Evolutionary conservation across 129 eudicot species (phyloP).

Genomic region (Artemisia annua): DNA sequence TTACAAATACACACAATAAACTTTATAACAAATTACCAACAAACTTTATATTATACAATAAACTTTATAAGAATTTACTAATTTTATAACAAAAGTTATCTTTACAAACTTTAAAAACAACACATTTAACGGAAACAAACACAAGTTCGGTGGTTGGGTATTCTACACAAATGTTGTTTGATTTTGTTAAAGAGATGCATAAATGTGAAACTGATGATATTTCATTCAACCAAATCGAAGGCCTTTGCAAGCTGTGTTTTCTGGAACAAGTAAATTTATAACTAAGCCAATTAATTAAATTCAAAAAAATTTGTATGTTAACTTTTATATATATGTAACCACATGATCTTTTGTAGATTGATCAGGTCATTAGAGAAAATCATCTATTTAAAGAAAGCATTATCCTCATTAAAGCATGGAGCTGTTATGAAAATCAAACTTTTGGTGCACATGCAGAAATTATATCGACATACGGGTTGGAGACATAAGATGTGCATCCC

Average conservation of each 20-base stretch:
- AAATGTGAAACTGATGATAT: conserved; percentile 48
- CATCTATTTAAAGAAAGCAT: conserved; percentile 89
- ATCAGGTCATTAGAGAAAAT: conserved; percentile 69
- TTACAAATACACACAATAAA: too few relatives aligned
- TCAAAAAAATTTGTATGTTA: not conserved
- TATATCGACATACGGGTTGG: conserved; percentile 91
- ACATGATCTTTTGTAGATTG: conserved; percentile 49
- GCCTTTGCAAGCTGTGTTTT: conserved; percentile 82
- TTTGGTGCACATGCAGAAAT: conserved; percentile 95
- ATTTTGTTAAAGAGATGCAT: too few relatives aligned
- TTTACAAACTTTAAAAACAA: too few relatives aligned
- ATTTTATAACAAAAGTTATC: too few relatives aligned
- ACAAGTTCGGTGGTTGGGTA: too few relatives aligned
- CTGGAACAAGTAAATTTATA: conserved; percentile 68
- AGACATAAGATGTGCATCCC: conserved; percentile 1
- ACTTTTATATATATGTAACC: conserved; percentile 5
- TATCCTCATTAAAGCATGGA: conserved; percentile 90
- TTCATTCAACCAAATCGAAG: conserved; percentile 84
- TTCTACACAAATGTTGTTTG: too few relatives aligned
- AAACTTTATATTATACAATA: too few relatives aligned
- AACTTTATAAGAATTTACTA: too few relatives aligned
- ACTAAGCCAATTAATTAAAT: too few relatives aligned
- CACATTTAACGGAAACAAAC: too few relatives aligned
- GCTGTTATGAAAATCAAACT: conserved; percentile 84
- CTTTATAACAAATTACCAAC: too few relatives aligned